phyloP scores from a whole-genome alignment of 202 grass and related monocot species.

The Sporobolus alterniflorus region DNA sequence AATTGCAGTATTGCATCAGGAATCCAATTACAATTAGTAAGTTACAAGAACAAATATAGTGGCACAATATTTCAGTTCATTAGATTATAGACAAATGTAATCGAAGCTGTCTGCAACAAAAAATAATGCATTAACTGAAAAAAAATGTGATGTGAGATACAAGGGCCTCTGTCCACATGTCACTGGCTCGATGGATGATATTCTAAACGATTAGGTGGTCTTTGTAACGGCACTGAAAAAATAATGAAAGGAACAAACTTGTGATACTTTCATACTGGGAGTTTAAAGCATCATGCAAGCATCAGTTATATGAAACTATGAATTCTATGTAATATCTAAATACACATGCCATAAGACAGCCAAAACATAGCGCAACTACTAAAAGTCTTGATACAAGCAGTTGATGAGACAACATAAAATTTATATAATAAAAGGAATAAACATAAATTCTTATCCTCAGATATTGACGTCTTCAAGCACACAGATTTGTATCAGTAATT shows the following conservation, averaged over 20 bases:
- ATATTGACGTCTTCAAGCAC: neutral
- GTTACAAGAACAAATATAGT: neutral
- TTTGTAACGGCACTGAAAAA: neutral
- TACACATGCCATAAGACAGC: neutral
- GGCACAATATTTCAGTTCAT: neutral
- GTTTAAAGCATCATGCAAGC: neutral
- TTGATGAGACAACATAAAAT: neutral
- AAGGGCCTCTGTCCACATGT: neutral
- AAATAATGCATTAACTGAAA: neutral
- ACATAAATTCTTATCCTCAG: neutral
- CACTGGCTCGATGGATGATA: neutral
- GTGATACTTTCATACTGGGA: neutral
- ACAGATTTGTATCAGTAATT: conserved; percentile 17
- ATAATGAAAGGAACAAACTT: neutral
- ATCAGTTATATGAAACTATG: neutral
- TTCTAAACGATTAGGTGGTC: neutral
- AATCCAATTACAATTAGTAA: neutral
- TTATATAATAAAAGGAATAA: neutral
- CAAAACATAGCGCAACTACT: neutral
- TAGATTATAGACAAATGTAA: neutral
- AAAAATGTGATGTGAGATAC: neutral
- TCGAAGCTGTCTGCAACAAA: neutral
- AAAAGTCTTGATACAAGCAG: neutral
- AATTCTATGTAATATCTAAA: neutral
- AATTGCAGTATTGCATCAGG: neutral